Conservation (phyloP, 805 yeast genomes). For the Metschnikowia colocasiae region DNA sequence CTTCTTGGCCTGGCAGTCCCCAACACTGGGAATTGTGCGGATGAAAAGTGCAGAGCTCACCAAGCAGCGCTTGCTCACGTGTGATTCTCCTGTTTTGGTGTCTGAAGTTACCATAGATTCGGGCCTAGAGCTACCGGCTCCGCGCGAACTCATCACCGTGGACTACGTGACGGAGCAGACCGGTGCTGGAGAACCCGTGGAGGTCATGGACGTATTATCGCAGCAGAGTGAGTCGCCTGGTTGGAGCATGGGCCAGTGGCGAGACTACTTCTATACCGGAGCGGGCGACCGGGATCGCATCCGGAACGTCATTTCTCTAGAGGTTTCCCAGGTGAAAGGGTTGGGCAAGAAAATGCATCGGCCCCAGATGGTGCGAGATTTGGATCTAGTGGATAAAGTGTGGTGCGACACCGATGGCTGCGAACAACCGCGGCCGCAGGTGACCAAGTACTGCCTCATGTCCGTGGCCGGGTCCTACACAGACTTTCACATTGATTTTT, state of each 20-base stretch:
- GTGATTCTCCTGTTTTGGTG: conserved; percentile 47
- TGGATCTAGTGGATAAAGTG: conserved; percentile 66
- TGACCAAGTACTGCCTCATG: conserved; percentile 79
- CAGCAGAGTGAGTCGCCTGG: conserved; percentile 60
- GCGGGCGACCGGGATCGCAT: conserved; percentile 55
- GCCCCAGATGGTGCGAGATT: conserved; percentile 60
- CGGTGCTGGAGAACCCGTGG: conserved; percentile 62
- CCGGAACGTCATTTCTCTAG: conserved; percentile 78
- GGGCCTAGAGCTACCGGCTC: conserved; percentile 53
- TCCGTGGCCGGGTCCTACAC: conserved; percentile 77
- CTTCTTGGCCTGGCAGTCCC: conserved; percentile 7
- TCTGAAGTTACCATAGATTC: conserved; percentile 27
- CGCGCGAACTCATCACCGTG: conserved; percentile 43
- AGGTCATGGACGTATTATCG: conserved; percentile 86
- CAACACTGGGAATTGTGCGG: conserved; percentile 17
- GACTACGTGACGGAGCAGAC: conserved; percentile 52
- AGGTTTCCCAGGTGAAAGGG: conserved; percentile 55
- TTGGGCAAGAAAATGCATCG: conserved; percentile 50
- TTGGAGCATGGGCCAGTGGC: conserved; percentile 75
- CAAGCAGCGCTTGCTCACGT: conserved; percentile 29
- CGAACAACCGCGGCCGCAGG: conserved; percentile 46
- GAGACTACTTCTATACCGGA: conserved; percentile 56
- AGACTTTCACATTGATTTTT: conserved; percentile 89
- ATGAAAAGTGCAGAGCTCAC: conserved; percentile 34
- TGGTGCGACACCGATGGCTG: conserved; percentile 43